phyloP scores from a whole-genome alignment of 208 protist species.

The Crithidia mellificae region DNA sequence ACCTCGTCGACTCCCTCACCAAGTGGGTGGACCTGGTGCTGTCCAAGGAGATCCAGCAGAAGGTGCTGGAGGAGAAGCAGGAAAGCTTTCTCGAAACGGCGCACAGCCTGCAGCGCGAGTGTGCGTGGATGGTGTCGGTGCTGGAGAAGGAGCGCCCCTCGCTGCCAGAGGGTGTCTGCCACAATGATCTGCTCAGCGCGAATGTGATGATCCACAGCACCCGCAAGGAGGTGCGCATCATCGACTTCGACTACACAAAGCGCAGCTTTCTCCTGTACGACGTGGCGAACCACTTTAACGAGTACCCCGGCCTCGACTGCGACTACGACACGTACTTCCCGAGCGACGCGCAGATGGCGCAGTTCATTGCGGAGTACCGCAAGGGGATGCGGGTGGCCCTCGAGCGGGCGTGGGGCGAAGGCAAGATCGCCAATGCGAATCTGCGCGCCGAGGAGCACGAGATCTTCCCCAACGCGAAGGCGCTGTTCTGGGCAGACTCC shows the following conservation, averaged over 20 bases:
- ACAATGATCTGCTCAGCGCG: conserved; percentile 92
- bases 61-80: conserved; percentile 58
- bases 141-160: conserved; percentile 30
- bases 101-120: conserved; percentile 44
- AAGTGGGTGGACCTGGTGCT: conserved; percentile 65
- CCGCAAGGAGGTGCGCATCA: conserved; percentile 70
- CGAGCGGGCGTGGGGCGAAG: conserved; percentile 23
- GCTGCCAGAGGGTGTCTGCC: conserved; percentile 78
- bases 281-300: conserved; percentile 92
- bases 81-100: conserved; percentile 44
- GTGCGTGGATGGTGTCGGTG: conserved; percentile 44
- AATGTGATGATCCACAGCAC: conserved; percentile 83
- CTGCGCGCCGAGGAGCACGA: conserved; percentile 22
- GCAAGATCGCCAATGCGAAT: neutral
- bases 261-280: conserved; percentile 90
- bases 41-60: conserved; percentile 54
- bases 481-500: conserved; percentile 49
- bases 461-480: conserved; percentile 50
- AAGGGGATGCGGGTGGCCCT: conserved; percentile 61
- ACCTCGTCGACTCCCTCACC: conserved; percentile 70
- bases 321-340: conserved; percentile 87
- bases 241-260: conserved; percentile 94
- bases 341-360: conserved; percentile 58
- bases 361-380: conserved; percentile 80
- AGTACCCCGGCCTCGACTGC: conserved; percentile 90